Evolutionary conservation across 1,139 yeast genomes (phyloP).

Genomic region (Chernovozyma sophiae-reginae): DNA sequence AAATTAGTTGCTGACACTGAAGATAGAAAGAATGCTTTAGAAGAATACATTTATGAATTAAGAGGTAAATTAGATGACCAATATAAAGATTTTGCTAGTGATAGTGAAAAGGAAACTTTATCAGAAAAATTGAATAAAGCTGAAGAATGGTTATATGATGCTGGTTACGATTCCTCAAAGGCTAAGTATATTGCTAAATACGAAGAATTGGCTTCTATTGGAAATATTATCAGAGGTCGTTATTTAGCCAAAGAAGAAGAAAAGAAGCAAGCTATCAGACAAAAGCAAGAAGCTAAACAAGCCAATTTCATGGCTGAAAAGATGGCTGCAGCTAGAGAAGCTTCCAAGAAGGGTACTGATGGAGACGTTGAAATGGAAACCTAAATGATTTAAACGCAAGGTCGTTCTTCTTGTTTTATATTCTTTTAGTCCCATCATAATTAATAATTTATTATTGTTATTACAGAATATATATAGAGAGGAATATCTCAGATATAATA

Average conservation of each 20-base stretch:
- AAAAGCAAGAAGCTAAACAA: slow-evolving; percentile 84
- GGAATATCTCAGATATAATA: not conserved
- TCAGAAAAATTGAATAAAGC: slow-evolving; percentile 72
- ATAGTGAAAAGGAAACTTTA: slow-evolving; percentile 82
- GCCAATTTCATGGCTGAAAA: slow-evolving; percentile 89
- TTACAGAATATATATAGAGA: not conserved
- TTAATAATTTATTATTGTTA: no score
- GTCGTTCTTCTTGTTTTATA: no score
- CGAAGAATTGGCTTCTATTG: slow-evolving; percentile 93
- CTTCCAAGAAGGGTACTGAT: slow-evolving; percentile 25
- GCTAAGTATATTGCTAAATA: slow-evolving; percentile 97
- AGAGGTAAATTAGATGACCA: slow-evolving; percentile 96
- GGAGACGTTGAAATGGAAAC: slow-evolving; percentile 41
- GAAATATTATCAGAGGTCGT: slow-evolving; percentile 94
- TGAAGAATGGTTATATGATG: slow-evolving; percentile 98
- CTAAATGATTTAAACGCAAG: slow-evolving; percentile 1
- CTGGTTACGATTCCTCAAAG: slow-evolving; percentile 93
- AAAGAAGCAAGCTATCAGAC: slow-evolving; percentile 82
- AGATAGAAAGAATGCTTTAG: slow-evolving; percentile 96
- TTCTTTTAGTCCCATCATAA: not conserved
- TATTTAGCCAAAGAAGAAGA: slow-evolving; percentile 93
- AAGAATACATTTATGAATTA: slow-evolving; percentile 96
- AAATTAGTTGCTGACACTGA: slow-evolving; percentile 98
- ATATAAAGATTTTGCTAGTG: slow-evolving; percentile 84
- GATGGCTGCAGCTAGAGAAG: slow-evolving; percentile 75